phyloP scores from a whole-genome alignment of 176 grass and related monocot species.

The Oryza meyeriana region DNA sequence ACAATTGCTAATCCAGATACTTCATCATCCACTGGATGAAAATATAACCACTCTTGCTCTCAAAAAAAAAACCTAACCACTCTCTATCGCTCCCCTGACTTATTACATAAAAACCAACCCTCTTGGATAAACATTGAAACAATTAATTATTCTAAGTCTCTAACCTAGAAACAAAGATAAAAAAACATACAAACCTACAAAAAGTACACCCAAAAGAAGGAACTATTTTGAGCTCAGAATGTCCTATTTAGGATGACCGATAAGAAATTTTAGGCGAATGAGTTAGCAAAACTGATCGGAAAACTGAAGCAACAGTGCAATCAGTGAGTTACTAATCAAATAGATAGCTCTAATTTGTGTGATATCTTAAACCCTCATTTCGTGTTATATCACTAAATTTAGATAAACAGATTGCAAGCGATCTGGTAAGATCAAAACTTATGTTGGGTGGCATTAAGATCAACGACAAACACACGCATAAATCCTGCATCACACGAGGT shows the following conservation, averaged over 20 bases:
- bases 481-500: neutral
- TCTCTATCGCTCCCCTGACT: neutral
- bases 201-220: too few relatives aligned
- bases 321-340: too few relatives aligned
- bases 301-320: neutral
- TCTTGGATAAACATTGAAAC: neutral
- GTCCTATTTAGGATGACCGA: neutral
- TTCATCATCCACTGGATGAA: neutral
- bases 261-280: neutral
- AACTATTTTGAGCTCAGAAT: too few relatives aligned
- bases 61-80: too few relatives aligned
- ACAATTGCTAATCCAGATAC: neutral
- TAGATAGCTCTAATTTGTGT: neutral
- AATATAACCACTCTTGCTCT: neutral
- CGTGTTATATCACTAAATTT: neutral
- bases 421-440: neutral
- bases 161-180: neutral
- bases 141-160: neutral
- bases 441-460: neutral
- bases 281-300: neutral
- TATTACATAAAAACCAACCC: neutral
- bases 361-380: neutral
- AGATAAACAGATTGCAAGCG: neutral
- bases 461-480: neutral
- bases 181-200: neutral